Evolutionary conservation across 306 rosid species (phyloP).

Genomic region (Rosa multiflora): DNA sequence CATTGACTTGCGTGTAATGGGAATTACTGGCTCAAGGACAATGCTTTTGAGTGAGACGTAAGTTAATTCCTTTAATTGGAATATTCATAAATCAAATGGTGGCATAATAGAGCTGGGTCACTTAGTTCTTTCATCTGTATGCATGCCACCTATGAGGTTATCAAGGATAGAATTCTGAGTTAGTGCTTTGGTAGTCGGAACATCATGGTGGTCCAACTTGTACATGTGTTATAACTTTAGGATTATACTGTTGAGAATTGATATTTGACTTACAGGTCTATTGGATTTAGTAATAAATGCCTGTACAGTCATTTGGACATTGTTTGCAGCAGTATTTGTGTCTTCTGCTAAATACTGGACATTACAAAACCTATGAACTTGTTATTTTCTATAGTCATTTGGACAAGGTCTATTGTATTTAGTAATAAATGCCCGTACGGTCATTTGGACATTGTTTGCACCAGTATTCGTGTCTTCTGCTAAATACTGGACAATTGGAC

Average conservation of each 20-base stretch:
- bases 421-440: not conserved
- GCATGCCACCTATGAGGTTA: not conserved
- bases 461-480: not conserved
- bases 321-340: not conserved
- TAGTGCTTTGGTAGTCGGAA: not conserved
- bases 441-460: not conserved
- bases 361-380: not conserved
- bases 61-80: constrained; percentile 38
- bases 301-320: not conserved
- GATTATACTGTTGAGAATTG: not conserved
- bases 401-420: not conserved
- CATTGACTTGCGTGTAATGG: constrained; percentile 95
- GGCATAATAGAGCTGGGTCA: not conserved
- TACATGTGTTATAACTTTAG: not conserved
- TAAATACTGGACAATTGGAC: not conserved
- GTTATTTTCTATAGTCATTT: too few relatives aligned
- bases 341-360: constrained; percentile 1
- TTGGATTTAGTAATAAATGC: not conserved
- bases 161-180: not conserved
- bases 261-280: not conserved
- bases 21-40: constrained; percentile 73
- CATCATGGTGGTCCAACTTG: not conserved
- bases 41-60: constrained; percentile 87
- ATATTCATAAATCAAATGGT: constrained; percentile 15
- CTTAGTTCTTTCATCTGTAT: constrained; percentile 2